Evolutionary conservation across 2,329 filamentous ascomycete genomes (phyloP).

Genomic region (Diaporthe australafricana): DNA sequence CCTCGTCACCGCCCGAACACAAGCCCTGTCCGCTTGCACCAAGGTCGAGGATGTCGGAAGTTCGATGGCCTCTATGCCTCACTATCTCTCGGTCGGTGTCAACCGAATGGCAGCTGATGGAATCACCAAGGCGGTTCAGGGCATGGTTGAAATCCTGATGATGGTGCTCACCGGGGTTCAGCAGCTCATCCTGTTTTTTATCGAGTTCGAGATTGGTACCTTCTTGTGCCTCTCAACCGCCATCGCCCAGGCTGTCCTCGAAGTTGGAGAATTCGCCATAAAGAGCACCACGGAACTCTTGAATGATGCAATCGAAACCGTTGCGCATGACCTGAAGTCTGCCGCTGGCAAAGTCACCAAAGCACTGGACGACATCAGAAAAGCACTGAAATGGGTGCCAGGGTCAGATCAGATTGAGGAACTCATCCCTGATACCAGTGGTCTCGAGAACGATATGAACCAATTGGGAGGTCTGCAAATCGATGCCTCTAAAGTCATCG

Average conservation of each 20-base stretch:
- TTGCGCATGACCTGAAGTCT: conserved; percentile 63
- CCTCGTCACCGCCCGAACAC: conserved; percentile 78
- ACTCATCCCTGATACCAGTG: conserved; percentile 56
- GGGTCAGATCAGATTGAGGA: not conserved
- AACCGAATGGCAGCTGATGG: conserved; percentile 86
- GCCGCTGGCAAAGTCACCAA: conserved; percentile 61
- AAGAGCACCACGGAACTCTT: conserved; percentile 58
- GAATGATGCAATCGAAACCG: conserved; percentile 62
- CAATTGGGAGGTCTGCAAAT: conserved; percentile 77
- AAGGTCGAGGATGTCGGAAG: conserved; percentile 94
- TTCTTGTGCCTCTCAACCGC: conserved; percentile 92
- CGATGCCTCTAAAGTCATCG: conserved; percentile 75
- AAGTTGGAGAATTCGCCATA: conserved; percentile 66
- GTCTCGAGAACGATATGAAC: conserved; percentile 64
- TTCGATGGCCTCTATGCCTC: conserved; percentile 97
- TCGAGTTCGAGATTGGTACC: conserved; percentile 90
- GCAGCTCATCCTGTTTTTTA: conserved; percentile 89
- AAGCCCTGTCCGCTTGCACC: conserved; percentile 90
- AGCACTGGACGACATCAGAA: conserved; percentile 66
- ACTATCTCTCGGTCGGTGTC: conserved; percentile 90
- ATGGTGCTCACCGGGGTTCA: conserved; percentile 86
- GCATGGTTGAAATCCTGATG: conserved; percentile 81
- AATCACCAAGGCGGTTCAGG: conserved; percentile 83
- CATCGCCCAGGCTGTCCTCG: conserved; percentile 81
- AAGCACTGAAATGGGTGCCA: conserved; percentile 63